Percentiles rank a stretch among this genome's conserved stretches.
Conservation (phyloP, 2,329 filamentous ascomycete species). For the Calycina marina region DNA sequence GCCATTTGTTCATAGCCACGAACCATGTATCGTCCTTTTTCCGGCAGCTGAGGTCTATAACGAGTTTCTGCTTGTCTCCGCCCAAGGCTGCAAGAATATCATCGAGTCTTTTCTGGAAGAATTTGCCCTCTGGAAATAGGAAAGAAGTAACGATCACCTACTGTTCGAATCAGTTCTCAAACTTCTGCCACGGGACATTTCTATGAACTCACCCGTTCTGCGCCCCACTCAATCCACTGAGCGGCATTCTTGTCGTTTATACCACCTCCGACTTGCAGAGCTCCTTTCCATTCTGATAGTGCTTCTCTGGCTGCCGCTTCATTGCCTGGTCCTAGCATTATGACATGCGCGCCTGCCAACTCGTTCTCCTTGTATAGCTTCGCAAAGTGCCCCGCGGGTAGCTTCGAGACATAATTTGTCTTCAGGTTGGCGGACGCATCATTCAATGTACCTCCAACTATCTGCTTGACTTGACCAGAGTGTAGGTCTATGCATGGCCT, state of each 20-base stretch:
- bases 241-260: slow-evolving; percentile 74
- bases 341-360: slow-evolving; percentile 76
- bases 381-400: slow-evolving; percentile 71
- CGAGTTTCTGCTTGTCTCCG: slow-evolving; percentile 64
- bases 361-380: slow-evolving; percentile 62
- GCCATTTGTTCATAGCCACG: slow-evolving; percentile 99
- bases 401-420: slow-evolving; percentile 84
- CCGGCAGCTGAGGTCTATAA: slow-evolving; percentile 90
- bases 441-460: slow-evolving; percentile 86
- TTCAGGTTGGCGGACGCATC: slow-evolving; percentile 50
- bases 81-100: slow-evolving; percentile 58
- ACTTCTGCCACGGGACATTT: not conserved
- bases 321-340: slow-evolving; percentile 89
- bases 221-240: slow-evolving; percentile 76
- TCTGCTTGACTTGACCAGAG: slow-evolving; percentile 95
- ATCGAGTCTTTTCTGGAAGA: slow-evolving; percentile 63
- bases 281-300: slow-evolving; percentile 60
- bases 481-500: slow-evolving; percentile 95
- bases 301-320: slow-evolving; percentile 66
- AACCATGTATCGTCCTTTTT: slow-evolving; percentile 64
- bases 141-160: slow-evolving; percentile 96
- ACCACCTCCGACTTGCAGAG: slow-evolving; percentile 85
- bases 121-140: slow-evolving; percentile 73
- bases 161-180: slow-evolving; percentile 10
- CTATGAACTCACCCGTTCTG: slow-evolving; percentile 56